Percentiles rank a stretch among this genome's conserved stretches.
phyloP scores from a whole-genome alignment of 768 basidiomycete species.

The Mycena venus region DNA sequence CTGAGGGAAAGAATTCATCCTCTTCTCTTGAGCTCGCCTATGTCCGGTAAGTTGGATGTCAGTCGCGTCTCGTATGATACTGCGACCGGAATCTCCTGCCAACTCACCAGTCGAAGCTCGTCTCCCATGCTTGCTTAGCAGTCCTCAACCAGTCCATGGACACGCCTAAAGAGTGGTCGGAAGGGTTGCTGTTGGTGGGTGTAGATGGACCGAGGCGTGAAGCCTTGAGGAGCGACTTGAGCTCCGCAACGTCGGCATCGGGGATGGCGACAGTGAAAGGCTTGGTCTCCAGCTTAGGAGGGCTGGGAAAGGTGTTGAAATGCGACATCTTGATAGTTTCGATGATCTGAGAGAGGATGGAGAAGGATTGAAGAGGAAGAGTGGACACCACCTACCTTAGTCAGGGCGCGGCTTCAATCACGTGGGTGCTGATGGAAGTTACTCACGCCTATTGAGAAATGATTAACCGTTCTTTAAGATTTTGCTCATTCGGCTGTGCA shows the following conservation, averaged over 20 bases:
- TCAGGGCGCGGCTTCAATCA: no score
- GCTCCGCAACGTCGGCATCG: conserved; percentile 14
- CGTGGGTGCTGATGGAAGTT: no score
- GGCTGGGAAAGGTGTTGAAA: conserved; percentile 14
- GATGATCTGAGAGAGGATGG: conserved; percentile 12
- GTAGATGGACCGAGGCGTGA: conserved; percentile 21
- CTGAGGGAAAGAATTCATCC: conserved; percentile 18
- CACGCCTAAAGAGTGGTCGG: conserved; percentile 19
- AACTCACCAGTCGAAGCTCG: conserved; percentile 18
- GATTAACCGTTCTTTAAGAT: no score
- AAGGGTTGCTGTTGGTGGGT: conserved; percentile 14
- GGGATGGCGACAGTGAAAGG: conserved; percentile 19
- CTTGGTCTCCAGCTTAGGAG: conserved; percentile 14
- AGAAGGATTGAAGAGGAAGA: neutral
- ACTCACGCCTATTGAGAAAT: no score
- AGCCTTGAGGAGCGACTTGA: conserved; percentile 15
- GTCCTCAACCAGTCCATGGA: conserved; percentile 17
- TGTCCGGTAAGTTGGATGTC: conserved; percentile 4
- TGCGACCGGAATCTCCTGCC: neutral
- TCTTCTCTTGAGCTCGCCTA: conserved; percentile 23
- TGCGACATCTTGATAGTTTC: conserved; percentile 11
- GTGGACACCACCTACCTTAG: neutral
- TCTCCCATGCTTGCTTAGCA: conserved; percentile 21
- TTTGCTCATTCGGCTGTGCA: no score
- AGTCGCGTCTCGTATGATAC: conserved; percentile 24